Base-by-base conservation (phyloP, 129 eudicot genomes). In the Apium graveolens region DNA sequence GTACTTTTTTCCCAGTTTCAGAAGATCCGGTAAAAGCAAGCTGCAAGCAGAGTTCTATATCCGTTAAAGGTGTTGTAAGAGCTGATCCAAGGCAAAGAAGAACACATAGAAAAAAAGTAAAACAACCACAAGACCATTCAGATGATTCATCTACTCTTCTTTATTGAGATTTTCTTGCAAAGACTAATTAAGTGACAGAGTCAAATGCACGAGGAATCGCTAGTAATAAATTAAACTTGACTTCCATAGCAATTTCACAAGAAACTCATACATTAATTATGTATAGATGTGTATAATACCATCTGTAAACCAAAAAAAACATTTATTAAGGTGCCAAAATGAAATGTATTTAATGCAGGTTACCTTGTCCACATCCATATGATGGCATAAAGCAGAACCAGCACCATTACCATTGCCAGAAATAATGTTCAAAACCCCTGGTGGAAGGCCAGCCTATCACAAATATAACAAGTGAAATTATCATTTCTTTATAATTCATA, bases 11-110 rank as follows among this genome's bases (percentile, higher is more conserved):
- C 42, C 96, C 96, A 3, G 96, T 88, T 2, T 82, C 90, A 26
- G 96, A 88, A 2, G 96, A 90, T 66, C 96, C 96, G 18, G 96
- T 90, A 81, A 90, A 90, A 78, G 96, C 96, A 77, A 90, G 74
- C 96, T 89, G 86, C 76, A 82, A 76, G 55, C 20, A 65, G 41
- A 57, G 6, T 35, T 70, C 34, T 18, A 46, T 4, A 44, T 38
- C 31, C 12, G 63, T 17, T 71, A 45, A 76, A 73, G 51, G 70
- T 72, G 16, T 11, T 65, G 27, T 39, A 70, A 70, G 75, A 70
- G 48, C 31, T 20, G 21, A 65, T 65, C 21, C 71, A 65, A 39
- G 37, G 39, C 21, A 38, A 10, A 70, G 66, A 57, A n/a, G 66
- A 57, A 9, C 65, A 55, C 9, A 55, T 24, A 55, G 65, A 9